These are phyloP conservation scores for Calonectria honghensis DNA, from an alignment of 2,329 filamentous ascomycete species.

Conservation along the genomic window DNA sequence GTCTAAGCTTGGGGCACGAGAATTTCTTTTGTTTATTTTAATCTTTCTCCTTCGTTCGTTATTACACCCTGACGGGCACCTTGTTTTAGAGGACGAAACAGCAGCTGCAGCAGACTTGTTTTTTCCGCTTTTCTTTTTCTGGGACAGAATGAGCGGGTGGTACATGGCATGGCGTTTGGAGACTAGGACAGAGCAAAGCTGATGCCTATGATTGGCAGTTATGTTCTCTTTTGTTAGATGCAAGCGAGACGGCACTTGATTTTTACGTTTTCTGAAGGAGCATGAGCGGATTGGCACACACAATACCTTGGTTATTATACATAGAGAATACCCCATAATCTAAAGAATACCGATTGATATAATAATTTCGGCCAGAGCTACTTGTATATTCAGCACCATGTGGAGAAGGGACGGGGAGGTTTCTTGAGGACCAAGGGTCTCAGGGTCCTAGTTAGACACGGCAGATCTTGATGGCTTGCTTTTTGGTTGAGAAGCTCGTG, in stretches of 20 bases:
- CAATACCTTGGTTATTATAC: neutral
- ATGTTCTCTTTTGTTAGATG: slow-evolving; percentile 12
- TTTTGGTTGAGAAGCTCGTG: neutral
- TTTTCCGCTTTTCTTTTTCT: neutral
- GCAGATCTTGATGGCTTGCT: neutral
- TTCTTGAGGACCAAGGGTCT: neutral
- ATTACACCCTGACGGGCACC: neutral
- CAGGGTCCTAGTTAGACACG: slow-evolving; percentile 6
- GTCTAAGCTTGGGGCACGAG: slow-evolving; percentile 2
- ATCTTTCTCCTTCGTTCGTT: neutral
- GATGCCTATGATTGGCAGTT: slow-evolving; percentile 9
- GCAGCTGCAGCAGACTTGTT: neutral
- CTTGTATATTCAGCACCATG: neutral
- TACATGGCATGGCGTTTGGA: slow-evolving; percentile 37
- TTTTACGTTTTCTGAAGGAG: neutral
- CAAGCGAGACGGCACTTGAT: neutral
- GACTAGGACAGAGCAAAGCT: slow-evolving; percentile 4
- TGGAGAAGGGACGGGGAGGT: neutral
- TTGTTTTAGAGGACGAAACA: neutral
- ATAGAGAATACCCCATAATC: slow-evolving; percentile 10
- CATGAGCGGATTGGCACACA: neutral
- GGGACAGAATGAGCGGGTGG: slow-evolving; percentile 10
- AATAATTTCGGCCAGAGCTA: neutral
- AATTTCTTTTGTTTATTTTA: neutral
- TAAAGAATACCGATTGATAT: slow-evolving; percentile 19